Percentiles rank a stretch among this genome's conserved stretches.
These are phyloP conservation scores for Coffea canephora DNA, from an alignment of 257 asterid species.

Conservation along the genomic window DNA sequence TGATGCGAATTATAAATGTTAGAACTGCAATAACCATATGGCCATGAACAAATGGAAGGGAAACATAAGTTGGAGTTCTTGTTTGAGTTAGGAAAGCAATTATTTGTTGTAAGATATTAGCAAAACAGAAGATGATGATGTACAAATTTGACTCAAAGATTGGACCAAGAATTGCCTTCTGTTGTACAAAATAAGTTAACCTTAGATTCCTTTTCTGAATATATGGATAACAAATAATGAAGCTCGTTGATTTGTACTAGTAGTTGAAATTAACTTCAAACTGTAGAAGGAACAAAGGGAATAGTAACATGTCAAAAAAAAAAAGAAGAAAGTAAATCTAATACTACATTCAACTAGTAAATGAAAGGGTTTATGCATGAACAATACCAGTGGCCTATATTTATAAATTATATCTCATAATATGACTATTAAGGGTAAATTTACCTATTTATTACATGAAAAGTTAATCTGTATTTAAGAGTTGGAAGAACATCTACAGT, in stretches of 20 bases:
- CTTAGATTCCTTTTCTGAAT: not conserved
- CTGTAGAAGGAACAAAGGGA: not conserved
- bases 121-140: not conserved
- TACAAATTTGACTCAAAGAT: not conserved
- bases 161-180: not conserved
- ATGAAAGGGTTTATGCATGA: no score
- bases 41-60: not conserved
- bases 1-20: not conserved
- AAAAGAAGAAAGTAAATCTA: no score
- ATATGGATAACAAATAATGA: not conserved
- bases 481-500: not conserved
- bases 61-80: not conserved
- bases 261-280: not conserved
- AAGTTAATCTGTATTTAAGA: not conserved
- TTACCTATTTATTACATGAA: not conserved
- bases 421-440: no score
- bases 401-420: no score
- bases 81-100: not conserved
- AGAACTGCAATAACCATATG: not conserved
- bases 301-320: not conserved
- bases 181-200: not conserved
- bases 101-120: not conserved
- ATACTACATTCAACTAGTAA: no score
- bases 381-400: no score
- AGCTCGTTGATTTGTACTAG: not conserved